Base-by-base conservation (phyloP, 352 stramenopile genomes). In the Blastocystis sp. region DNA sequence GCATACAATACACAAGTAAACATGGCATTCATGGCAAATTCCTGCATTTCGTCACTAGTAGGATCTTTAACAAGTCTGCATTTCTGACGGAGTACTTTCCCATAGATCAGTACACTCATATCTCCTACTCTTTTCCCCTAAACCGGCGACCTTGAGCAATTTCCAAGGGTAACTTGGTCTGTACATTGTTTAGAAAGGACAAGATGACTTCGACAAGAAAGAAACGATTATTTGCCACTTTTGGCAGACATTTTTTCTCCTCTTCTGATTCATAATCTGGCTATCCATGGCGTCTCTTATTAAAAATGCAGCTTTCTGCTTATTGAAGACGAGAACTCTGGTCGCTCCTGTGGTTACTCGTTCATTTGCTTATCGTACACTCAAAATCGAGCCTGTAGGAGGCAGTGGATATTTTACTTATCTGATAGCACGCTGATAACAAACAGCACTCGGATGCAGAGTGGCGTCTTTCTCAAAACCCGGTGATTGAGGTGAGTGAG, bases 401-500 rank as follows among this genome's bases (percentile, higher is more conserved):
- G 2, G 29, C 26, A 56, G 20, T 29, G 50, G 18, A 9, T 3
- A 11, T 45, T 45, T 5, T 43, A 3, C 47, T 66, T 53, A 34
- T n/a, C 15, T 41, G 4, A 53, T 84, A 84, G 73, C 59, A 88
- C 18, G 55, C 77, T 26, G 77, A 88, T 15, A 88, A 88, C 39
- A 79, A 43, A 26, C 77, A 88, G 53, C 62, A 79, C 23, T 79
- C 62, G 45, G 77, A 88, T 56, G 77, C 41, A n/a, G 37, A 88
- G 66, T 88, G 77, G 77, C 75, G 77, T 76, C 45, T 88, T 15
- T 73, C 77, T 13, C 77, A 88, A 29, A 79, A 29, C 34, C 77
- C 77, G 18, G 77, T 88, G 29, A 88, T 88, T 64, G 77, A 88
- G 23, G 77, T 88, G 29, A 79, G 66, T n/a, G 66, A 88, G 66